phyloP scores from a whole-genome alignment of 2,329 filamentous ascomycete genomes.

The Berkeleyomyces basicola region DNA sequence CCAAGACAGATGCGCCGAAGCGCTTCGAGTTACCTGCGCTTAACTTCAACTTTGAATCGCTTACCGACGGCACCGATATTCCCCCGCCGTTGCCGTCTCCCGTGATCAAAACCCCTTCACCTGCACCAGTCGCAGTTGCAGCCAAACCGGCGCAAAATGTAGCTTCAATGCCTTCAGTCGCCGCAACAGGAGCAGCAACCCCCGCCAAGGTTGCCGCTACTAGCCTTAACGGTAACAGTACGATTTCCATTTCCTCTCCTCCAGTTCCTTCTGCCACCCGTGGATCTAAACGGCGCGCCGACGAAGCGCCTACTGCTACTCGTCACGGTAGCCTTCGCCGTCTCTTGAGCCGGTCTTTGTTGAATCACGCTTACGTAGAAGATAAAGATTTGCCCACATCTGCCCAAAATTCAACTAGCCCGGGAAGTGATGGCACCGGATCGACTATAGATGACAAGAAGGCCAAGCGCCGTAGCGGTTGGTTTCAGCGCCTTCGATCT shows the following conservation, averaged over 20 bases:
- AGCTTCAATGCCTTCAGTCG: slow-evolving; percentile 12
- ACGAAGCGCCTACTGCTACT: slow-evolving; percentile 33
- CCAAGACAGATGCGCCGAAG: slow-evolving; percentile 9
- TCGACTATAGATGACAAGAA: slow-evolving; percentile 36
- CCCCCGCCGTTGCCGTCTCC: slow-evolving; percentile 41
- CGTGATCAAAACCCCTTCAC: slow-evolving; percentile 15
- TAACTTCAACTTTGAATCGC: slow-evolving; percentile 39
- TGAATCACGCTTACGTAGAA: slow-evolving; percentile 37
- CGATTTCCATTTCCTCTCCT: slow-evolving; percentile 18
- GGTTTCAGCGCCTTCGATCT: slow-evolving; percentile 38
- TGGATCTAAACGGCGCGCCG: slow-evolving; percentile 30
- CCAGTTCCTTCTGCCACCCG: slow-evolving; percentile 9
- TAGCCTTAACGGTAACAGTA: slow-evolving; percentile 25
- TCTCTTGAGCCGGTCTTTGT: slow-evolving; percentile 37
- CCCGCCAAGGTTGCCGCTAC: slow-evolving; percentile 6
- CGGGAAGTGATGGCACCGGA: slow-evolving; percentile 33
- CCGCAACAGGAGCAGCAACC: background rate
- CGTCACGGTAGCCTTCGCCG: slow-evolving; percentile 40
- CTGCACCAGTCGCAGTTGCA: background rate
- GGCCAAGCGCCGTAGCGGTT: slow-evolving; percentile 39
- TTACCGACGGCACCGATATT: slow-evolving; percentile 45
- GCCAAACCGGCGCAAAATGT: slow-evolving; percentile 1
- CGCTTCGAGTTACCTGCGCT: slow-evolving; percentile 40
- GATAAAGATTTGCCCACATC: slow-evolving; percentile 24
- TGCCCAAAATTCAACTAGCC: slow-evolving; percentile 21